Conservation (phyloP, 2,329 filamentous ascomycete species). For the Colletotrichum noveboracense region DNA sequence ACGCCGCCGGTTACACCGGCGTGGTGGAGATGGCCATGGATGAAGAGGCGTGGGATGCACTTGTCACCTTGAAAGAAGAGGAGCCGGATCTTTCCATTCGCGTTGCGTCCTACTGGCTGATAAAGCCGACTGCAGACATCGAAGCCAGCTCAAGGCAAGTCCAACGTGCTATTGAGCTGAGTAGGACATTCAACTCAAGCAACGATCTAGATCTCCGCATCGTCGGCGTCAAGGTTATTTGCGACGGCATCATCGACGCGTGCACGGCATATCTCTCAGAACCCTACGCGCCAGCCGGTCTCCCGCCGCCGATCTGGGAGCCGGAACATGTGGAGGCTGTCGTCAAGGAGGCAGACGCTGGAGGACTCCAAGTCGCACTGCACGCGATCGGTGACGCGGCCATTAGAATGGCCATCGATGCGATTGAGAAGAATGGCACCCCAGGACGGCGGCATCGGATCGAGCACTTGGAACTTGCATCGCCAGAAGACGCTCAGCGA, state of each 20-base stretch:
- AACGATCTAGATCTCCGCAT: conserved; percentile 50
- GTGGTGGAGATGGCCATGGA: conserved; percentile 56
- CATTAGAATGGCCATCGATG: conserved; percentile 61
- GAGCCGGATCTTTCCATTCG: conserved; percentile 34
- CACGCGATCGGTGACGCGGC: conserved; percentile 71
- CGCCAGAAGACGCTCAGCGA: conserved; percentile 57
- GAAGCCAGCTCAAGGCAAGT: conserved; percentile 41
- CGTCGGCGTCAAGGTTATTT: conserved; percentile 69
- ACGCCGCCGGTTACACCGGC: conserved; percentile 45
- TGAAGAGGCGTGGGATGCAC: conserved; percentile 45
- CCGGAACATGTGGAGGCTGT: conserved; percentile 56
- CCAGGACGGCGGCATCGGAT: conserved; percentile 62
- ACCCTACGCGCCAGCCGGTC: conserved; percentile 58
- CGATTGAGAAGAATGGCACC: conserved; percentile 48
- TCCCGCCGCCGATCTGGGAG: conserved; percentile 60
- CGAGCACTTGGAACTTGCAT: conserved; percentile 68
- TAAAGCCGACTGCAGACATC: conserved; percentile 37
- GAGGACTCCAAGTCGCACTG: conserved; percentile 64
- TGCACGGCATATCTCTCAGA: conserved; percentile 67
- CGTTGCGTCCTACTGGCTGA: conserved; percentile 50
- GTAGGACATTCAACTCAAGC: conserved; percentile 35
- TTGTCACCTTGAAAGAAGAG: conserved; percentile 27
- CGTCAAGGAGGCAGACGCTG: conserved; percentile 56
- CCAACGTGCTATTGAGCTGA: conserved; percentile 41
- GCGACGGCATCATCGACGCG: conserved; percentile 68